Percentiles rank a stretch among this genome's conserved stretches.
These are phyloP conservation scores for Streptanthus diversifolius DNA, from an alignment of 345 rosid genomes.

Conservation along the genomic window DNA sequence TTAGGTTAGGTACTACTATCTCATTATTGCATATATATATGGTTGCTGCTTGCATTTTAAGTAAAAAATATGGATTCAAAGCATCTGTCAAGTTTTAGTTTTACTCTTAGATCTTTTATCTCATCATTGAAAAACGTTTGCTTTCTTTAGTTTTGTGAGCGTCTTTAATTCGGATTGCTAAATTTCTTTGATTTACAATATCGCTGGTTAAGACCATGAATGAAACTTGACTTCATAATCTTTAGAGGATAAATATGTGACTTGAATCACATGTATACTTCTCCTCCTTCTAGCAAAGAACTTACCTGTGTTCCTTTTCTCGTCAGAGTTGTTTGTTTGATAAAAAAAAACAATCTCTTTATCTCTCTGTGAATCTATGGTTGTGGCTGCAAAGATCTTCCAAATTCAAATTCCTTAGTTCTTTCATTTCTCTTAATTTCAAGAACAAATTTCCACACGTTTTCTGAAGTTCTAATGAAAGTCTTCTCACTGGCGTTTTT, in stretches of 20 bases:
- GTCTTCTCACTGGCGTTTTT: slow-evolving; percentile 32
- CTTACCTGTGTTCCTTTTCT: neutral
- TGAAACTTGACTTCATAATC: neutral
- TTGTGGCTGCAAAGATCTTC: neutral
- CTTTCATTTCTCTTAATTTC: neutral
- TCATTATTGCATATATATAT: neutral
- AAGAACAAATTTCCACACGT: neutral
- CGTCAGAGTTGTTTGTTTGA: neutral
- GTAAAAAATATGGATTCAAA: slow-evolving; percentile 4
- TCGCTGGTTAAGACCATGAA: neutral
- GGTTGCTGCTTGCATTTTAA: slow-evolving; percentile 30
- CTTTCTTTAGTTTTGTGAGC: neutral
- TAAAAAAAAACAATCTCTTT: neutral
- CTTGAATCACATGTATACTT: neutral
- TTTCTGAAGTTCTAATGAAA: slow-evolving; percentile 37
- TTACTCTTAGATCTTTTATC: neutral
- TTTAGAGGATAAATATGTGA: neutral
- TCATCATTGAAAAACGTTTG: neutral
- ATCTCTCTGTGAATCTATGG: neutral
- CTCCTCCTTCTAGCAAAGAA: neutral
- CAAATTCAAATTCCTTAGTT: neutral
- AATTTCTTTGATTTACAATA: neutral
- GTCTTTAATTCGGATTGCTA: neutral
- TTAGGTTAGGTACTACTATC: slow-evolving; percentile 1
- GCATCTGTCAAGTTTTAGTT: neutral